These are phyloP conservation scores for Porogramme epimiltina DNA, from an alignment of 1,284 basidiomycete species.

Conservation along the genomic window DNA sequence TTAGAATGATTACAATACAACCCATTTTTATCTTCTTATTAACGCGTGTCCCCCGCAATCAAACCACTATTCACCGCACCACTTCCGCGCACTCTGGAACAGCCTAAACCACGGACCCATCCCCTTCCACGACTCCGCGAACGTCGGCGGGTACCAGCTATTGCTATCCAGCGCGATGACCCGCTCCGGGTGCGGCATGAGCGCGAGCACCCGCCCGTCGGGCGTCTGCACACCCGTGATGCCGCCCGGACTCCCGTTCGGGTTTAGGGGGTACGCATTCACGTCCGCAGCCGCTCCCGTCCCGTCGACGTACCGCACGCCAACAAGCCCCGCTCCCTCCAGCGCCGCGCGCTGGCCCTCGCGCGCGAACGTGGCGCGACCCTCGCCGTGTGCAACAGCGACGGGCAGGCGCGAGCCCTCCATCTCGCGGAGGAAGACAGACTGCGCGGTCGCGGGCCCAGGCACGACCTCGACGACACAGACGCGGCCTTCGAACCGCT, in stretches of 20 bases:
- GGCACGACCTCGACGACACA: slow-evolving; percentile 79
- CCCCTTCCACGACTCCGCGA: slow-evolving; percentile 62
- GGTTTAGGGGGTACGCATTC: slow-evolving; percentile 84
- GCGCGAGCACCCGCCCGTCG: slow-evolving; percentile 84
- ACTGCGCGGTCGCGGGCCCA: slow-evolving; percentile 53
- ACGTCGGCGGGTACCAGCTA: slow-evolving; percentile 76
- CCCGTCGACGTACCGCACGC: slow-evolving; percentile 79
- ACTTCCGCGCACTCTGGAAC: slow-evolving; percentile 75
- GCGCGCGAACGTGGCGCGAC: slow-evolving; percentile 73
- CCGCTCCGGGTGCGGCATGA: slow-evolving; percentile 97
- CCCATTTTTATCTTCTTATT: no score
- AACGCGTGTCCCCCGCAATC: no score
- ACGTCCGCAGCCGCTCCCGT: slow-evolving; percentile 62
- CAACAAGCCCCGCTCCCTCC: slow-evolving; percentile 56
- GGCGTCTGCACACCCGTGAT: slow-evolving; percentile 89
- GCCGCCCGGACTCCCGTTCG: slow-evolving; percentile 89
- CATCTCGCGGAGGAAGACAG: slow-evolving; percentile 91
- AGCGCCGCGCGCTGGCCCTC: slow-evolving; percentile 45
- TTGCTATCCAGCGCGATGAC: slow-evolving; percentile 79
- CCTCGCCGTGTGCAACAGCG: slow-evolving; percentile 96
- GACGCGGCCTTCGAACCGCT: slow-evolving; percentile 90
- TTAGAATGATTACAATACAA: no score
- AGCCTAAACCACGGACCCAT: slow-evolving; percentile 93
- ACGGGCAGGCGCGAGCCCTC: slow-evolving; percentile 86
- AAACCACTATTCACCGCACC: slow-evolving; percentile 40